Base-by-base conservation (phyloP, 2,329 filamentous ascomycete species). In the Fusarium sp. region DNA sequence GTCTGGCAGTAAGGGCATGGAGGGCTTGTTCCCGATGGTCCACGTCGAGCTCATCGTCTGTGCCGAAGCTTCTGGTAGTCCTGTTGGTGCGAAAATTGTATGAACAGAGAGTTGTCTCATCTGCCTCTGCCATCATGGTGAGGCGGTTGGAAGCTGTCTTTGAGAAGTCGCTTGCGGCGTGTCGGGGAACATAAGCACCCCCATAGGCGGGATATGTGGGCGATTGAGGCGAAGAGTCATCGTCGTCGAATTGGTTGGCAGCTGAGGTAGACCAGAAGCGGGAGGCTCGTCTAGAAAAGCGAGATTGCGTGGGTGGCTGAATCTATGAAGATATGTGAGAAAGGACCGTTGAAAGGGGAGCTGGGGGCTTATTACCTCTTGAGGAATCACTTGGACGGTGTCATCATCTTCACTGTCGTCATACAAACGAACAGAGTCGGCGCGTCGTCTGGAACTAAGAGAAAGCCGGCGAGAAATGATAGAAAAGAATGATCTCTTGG, bases 141-240 rank as follows among this genome's bases (percentile, higher is more conserved):
- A 72, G 59, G 35, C 72, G 66, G 67, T 71, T 55, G 41, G 61
- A 64, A 10, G 75, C 66, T n/a, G 70, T 76, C 62, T 75, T 76
- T 41, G 73, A 70, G 52, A 81, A 81, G 73, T 79, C 79, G 35
- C 76, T 64, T 11, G 80, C 80, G 6, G 80, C 80, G 59, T 81
- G 80, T 28, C 75, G 78, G 4, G 80, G 80, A 28, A 79, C 73
- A 69, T 81, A 81, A 47, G 74, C 52, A 51, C 65, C 66, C 28
- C 65, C 60, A 33, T 60, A 66, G 11, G 56, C 13, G 42, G 69
- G 51, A 26, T 63, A 66, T 11, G 68, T 52, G 9, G 75, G 66
- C 1, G 67, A 64, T 20, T 54, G 63, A 24, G 54, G 48, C 13
- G 55, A n/a, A 15, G 63, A 45, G 52, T 55, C 42, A 31, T 68